Conservation (phyloP, 352 stramenopile species). For the Aphanomyces stellatus region DNA sequence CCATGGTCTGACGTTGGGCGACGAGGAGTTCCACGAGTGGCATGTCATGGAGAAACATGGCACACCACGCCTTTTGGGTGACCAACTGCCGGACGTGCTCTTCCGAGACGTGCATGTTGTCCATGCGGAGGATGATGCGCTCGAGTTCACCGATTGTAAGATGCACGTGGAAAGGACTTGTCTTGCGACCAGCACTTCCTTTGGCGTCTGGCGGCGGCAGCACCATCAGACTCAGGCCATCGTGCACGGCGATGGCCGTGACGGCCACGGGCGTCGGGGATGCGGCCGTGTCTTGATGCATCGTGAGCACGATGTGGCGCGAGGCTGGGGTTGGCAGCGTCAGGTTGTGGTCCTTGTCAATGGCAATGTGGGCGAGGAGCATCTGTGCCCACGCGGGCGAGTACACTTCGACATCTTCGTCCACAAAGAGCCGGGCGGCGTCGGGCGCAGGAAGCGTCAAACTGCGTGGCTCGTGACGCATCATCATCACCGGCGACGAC, state of each 20-base stretch:
- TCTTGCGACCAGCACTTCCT: background rate
- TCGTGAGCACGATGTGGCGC: background rate
- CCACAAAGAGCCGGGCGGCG: background rate
- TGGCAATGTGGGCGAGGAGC: background rate
- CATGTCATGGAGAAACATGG: slow-evolving; percentile 1
- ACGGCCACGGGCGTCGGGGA: background rate
- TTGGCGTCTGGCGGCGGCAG: background rate
- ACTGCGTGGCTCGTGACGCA: background rate
- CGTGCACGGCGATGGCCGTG: background rate
- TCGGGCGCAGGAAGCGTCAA: background rate
- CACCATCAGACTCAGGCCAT: background rate
- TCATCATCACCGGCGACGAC: background rate
- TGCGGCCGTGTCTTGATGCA: background rate
- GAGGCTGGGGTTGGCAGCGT: background rate
- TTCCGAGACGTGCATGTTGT: background rate
- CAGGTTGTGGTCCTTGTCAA: background rate
- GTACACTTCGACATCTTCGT: slow-evolving; percentile 1
- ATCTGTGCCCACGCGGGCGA: background rate
- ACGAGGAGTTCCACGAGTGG: slow-evolving; percentile 11
- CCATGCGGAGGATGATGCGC: slow-evolving; percentile 16
- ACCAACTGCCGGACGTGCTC: background rate
- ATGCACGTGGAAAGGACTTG: slow-evolving; percentile 12
- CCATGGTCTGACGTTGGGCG: background rate
- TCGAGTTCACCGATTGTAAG: background rate
- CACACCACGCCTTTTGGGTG: background rate